Base-by-base conservation (phyloP, 2,329 filamentous ascomycete species). In the Fusarium drepaniforme region DNA sequence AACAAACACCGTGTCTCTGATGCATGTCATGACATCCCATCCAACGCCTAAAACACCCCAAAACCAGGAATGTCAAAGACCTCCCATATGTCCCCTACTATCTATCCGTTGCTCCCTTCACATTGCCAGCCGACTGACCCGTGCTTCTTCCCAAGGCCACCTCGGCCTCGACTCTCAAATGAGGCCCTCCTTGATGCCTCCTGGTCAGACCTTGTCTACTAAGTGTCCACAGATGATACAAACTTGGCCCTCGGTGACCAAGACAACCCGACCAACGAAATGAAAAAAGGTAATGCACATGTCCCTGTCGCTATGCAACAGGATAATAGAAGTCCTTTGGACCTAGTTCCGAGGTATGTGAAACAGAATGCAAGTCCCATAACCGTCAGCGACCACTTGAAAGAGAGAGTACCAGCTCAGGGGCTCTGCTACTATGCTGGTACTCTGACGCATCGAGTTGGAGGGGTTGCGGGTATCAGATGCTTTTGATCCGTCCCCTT, bases 381-480 rank as follows among this genome's bases (percentile, higher is more conserved):
- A 76, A 74, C 77, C 70, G 72, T 75, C 67, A 67, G 74, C 74
- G 67, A 62, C 64, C 57, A 63, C 25, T 76, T 70, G 58, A 42
- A 64, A 71, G 64, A 68, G 68, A 76, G 69, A 61, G 53, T 58
- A 59, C 46, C 42, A 62, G 46, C 15, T 67, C 68, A 69, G 68
- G 40, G 53, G 60, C 68, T 74, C 42, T 65, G 75, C 70, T 72
- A 70, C 40, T 30, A 40, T 63, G 60, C 35, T 37, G 56, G 21
- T 62, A 65, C 66, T 70, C 67, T 44, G 58, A 64, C 65, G 65
- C 76, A 68, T 77, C 76, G 53, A 75, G 72, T 74, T 69, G 59
- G 69, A 72, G 61, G 78, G 73, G 56, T 71, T 80, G 77, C 76
- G 78, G 79, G 79, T 81, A 81, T 81, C 80, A 78, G 78, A 80